Evolutionary conservation across 768 basidiomycete genomes (phyloP).

Genomic region (Amanita muscaria): DNA sequence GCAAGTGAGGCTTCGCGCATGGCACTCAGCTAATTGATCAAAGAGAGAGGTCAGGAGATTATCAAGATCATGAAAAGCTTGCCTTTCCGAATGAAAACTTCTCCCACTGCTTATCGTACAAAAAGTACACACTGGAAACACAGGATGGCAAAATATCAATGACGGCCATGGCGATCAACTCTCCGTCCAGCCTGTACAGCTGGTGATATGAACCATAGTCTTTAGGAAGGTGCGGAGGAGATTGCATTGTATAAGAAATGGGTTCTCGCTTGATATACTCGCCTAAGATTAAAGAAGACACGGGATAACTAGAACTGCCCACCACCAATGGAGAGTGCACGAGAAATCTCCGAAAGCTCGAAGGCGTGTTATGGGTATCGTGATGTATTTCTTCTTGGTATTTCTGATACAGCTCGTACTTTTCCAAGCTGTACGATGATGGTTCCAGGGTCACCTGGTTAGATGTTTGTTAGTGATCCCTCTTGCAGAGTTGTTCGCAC

Average conservation of each 20-base stretch:
- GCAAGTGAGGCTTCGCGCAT: conserved; percentile 73
- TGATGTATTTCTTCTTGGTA: conserved; percentile 79
- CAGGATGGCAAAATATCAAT: conserved; percentile 85
- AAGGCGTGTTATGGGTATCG: conserved; percentile 43
- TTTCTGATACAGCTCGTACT: conserved; percentile 63
- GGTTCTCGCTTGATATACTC: conserved; percentile 35
- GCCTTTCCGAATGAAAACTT: conserved; percentile 75
- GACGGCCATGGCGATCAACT: conserved; percentile 79
- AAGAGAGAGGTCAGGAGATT: background rate
- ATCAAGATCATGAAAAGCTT: background rate
- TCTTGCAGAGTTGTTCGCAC: conserved; percentile 21
- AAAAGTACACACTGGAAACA: conserved; percentile 81
- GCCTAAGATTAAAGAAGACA: background rate
- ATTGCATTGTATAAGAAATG: conserved; percentile 46
- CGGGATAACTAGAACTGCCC: conserved; percentile 18
- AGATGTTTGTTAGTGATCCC: background rate
- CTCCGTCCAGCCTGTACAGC: conserved; percentile 72
- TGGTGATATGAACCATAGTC: conserved; percentile 92
- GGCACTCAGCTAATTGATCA: conserved; percentile 66
- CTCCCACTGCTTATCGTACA: conserved; percentile 71
- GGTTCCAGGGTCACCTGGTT: conserved; percentile 66
- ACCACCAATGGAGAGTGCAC: conserved; percentile 73
- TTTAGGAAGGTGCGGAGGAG: conserved; percentile 53
- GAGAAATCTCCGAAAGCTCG: conserved; percentile 64
- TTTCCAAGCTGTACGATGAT: conserved; percentile 70